phyloP scores from a whole-genome alignment of 1,284 basidiomycete species.

The Puccinia hordei region DNA sequence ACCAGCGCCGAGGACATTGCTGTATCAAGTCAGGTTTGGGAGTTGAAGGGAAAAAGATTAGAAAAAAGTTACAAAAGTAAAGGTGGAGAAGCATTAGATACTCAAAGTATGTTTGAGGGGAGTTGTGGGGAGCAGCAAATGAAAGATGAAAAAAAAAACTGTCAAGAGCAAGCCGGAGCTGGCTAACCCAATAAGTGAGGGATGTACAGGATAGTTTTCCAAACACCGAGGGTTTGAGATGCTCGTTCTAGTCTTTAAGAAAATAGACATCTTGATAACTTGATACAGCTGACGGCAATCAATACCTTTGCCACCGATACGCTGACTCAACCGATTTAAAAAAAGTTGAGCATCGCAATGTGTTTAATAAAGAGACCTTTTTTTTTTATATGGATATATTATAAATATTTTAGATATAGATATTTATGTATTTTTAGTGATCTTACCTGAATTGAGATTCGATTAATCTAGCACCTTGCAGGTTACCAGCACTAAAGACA shows the following conservation, averaged over 20 bases:
- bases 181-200: too few species aligned
- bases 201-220: too few species aligned
- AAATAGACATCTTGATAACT: too few species aligned
- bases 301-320: conserved; percentile 67
- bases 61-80: neutral
- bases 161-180: neutral
- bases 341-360: too few species aligned
- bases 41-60: conserved; percentile 6
- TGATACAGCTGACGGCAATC: too few species aligned
- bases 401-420: too few species aligned
- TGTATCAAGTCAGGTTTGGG: neutral
- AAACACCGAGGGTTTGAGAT: conserved; percentile 36
- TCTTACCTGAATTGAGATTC: conserved; percentile 72
- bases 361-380: too few species aligned
- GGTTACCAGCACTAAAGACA: conserved; percentile 60
- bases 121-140: neutral
- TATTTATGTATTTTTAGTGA: too few species aligned
- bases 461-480: conserved; percentile 61
- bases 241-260: too few species aligned
- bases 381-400: too few species aligned
- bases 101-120: neutral
- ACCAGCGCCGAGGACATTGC: conserved; percentile 48
- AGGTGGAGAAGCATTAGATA: conserved; percentile 32
- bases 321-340: too few species aligned
- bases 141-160: too few species aligned